Percentiles rank a stretch among this genome's conserved stretches.
These are phyloP conservation scores for Stereocaulon alpinum DNA, from an alignment of 495 filamentous ascomycete species.

Conservation along the genomic window DNA sequence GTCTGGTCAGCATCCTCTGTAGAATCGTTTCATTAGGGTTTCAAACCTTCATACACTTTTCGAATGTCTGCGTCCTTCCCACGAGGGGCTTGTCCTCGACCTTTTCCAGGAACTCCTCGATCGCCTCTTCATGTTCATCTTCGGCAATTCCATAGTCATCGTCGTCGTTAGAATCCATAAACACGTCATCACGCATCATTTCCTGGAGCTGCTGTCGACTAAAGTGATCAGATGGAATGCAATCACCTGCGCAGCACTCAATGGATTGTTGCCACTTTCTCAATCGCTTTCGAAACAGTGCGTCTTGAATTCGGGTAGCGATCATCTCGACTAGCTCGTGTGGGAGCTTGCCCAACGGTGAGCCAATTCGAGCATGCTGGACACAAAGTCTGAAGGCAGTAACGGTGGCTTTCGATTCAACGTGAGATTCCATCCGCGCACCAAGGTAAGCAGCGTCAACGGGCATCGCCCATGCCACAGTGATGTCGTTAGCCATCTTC, in stretches of 20 bases:
- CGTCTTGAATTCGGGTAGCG: background rate
- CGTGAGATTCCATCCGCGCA: slow-evolving; percentile 6
- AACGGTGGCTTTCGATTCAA: background rate
- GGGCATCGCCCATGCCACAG: slow-evolving; percentile 3
- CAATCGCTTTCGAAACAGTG: background rate
- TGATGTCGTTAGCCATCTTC: background rate
- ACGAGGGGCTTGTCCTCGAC: background rate
- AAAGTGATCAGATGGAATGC: background rate
- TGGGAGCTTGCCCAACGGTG: background rate
- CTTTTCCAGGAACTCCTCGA: background rate
- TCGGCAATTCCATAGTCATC: background rate
- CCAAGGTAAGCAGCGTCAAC: background rate
- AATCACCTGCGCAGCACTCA: background rate
- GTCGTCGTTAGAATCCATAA: background rate
- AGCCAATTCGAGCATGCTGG: background rate
- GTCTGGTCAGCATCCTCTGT: background rate
- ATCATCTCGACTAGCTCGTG: background rate
- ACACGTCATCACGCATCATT: background rate
- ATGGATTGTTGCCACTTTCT: background rate
- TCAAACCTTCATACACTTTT: background rate
- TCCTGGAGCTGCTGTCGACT: background rate
- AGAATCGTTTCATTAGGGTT: background rate
- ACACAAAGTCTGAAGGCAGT: slow-evolving; percentile 1
- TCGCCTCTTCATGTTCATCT: background rate
- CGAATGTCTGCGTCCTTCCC: background rate